A percentile compares a stretch with the other conserved stretches of the same genome.
Evolutionary conservation across 371 early-diverging fungal genomes (phyloP).

Genomic region (Actinomucor elegans): DNA sequence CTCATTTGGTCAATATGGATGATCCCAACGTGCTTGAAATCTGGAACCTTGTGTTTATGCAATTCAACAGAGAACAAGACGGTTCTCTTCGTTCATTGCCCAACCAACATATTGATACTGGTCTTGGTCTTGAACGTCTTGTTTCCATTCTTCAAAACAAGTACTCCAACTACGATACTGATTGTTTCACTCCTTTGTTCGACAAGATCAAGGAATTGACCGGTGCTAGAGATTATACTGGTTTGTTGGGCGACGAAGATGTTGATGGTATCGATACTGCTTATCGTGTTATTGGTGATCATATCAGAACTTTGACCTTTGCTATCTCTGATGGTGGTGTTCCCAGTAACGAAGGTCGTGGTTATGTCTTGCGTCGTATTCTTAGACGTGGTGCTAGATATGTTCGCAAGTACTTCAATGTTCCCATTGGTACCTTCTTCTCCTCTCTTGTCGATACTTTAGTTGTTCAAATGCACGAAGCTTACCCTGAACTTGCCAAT

Average conservation of each 20-base stretch:
- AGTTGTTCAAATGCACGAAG: slow-evolving; percentile 80
- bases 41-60: slow-evolving; percentile 99
- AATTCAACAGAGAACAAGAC: slow-evolving; percentile 98
- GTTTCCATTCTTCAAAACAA: slow-evolving; percentile 97
- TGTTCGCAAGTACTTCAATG: slow-evolving; percentile 90
- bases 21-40: slow-evolving; percentile 99
- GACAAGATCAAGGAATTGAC: slow-evolving; percentile 82
- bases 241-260: slow-evolving; percentile 90
- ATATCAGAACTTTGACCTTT: slow-evolving; percentile 97
- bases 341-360: slow-evolving; percentile 98
- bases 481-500: slow-evolving; percentile 84
- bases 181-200: slow-evolving; percentile 90
- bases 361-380: slow-evolving; percentile 99
- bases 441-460: slow-evolving; percentile 88
- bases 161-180: slow-evolving; percentile 98
- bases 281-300: slow-evolving; percentile 99
- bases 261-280: slow-evolving; percentile 96
- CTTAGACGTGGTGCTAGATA: slow-evolving; percentile 97
- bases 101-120: slow-evolving; percentile 99
- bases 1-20: slow-evolving; percentile 96
- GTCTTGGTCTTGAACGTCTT: slow-evolving; percentile 98
- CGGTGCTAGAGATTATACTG: slow-evolving; percentile 82
- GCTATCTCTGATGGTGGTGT: slow-evolving; percentile 97
- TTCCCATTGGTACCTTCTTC: slow-evolving; percentile 91
- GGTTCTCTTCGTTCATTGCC: slow-evolving; percentile 90